Evolutionary conservation across 306 rosid species (phyloP), one percentile per base, ranked within the genome.

Genomic region (Styphnolobium japonicum): DNA sequence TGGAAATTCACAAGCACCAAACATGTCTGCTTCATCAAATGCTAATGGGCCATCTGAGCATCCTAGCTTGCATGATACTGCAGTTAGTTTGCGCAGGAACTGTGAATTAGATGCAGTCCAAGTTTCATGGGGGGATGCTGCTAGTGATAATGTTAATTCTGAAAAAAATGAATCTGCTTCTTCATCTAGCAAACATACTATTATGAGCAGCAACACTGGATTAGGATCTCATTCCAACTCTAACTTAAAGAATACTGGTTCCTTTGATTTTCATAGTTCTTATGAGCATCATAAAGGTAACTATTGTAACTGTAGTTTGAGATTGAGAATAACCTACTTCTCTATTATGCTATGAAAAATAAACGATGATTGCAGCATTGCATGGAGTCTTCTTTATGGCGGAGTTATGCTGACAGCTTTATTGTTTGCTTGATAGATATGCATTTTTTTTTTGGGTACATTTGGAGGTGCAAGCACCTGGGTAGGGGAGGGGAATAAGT

Each of bases 211-310:
- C 29, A 33, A 78, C 34, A 16, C 74, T 58, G 78, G 67, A 62
- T 71, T 58, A 48, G 67, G 67, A 76, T 73, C 67, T 21, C 75
- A 73, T 68, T 74, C 58, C 63, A 80, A 81, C 63, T 81, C 66
- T 65, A 71, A 83, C 83, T 64, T 81, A 29, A 75, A 80, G 74
- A 78, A 49, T 67, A 71, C 72, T 23, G 6, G 48, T 70, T 79
- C 67, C 49, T 48, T 73, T 37, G 71, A 79, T 42, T 81, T 71
- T 37, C 16, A 1, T 72, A 51, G 71, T 67, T 43, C 72, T 39
- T 16, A 29, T 63, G 81, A 62, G 66, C 79, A 67, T 46, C 75
- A 71, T 5, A 78, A 88, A 81, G 94, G 94, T 88, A 83, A 57
- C 75, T 75, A 40, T 45, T 76, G 51, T 46, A 23, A 19, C 58